Evolutionary conservation across 2,329 filamentous ascomycete species (phyloP).

Genomic region (Thelonectria blattea): DNA sequence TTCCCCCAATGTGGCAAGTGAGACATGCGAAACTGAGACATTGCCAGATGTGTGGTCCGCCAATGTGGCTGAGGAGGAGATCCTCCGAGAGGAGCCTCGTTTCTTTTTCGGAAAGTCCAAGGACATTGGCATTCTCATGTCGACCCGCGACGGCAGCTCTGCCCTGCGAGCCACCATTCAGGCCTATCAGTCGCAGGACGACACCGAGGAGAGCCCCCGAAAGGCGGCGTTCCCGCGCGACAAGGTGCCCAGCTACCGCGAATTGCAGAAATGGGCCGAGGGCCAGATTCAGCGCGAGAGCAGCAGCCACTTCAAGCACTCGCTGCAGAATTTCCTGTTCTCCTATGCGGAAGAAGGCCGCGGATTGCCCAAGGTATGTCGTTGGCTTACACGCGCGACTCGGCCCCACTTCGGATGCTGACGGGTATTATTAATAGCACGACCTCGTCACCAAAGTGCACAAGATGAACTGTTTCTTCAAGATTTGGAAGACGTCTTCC

Average conservation of each 20-base stretch:
- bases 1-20: conserved; percentile 28
- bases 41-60: conserved; percentile 47
- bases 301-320: conserved; percentile 41
- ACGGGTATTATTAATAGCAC: conserved; percentile 41
- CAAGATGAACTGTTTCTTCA: conserved; percentile 56
- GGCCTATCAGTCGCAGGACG: conserved; percentile 44
- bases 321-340: conserved; percentile 47
- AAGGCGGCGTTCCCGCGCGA: conserved; percentile 48
- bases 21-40: conserved; percentile 36
- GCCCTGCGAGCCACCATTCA: conserved; percentile 48
- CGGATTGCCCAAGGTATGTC: conserved; percentile 49
- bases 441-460: conserved; percentile 52
- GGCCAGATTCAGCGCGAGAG: conserved; percentile 45
- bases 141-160: conserved; percentile 44
- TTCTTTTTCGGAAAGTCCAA: conserved; percentile 46
- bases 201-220: conserved; percentile 41
- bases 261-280: conserved; percentile 48
- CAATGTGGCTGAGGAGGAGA: conserved; percentile 43
- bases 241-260: conserved; percentile 43
- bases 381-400: conserved; percentile 10
- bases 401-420: conserved; percentile 17
- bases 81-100: conserved; percentile 42
- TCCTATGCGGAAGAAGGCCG: conserved; percentile 44
- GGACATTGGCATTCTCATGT: conserved; percentile 45
- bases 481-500: conserved; percentile 52